Conservation (phyloP, 768 basidiomycete species). For the Omphalotus guepiniiformis region DNA sequence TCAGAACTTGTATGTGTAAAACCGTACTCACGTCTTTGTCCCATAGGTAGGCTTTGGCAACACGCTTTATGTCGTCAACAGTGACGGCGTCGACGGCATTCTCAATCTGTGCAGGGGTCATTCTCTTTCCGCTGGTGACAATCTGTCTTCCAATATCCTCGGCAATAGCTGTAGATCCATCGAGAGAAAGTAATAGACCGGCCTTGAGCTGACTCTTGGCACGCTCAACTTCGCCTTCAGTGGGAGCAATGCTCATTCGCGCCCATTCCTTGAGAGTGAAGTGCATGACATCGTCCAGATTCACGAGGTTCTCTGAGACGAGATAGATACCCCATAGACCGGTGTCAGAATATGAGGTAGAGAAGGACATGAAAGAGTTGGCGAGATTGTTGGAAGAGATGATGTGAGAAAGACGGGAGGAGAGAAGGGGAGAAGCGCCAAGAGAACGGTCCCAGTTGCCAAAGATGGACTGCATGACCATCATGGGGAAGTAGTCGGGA, state of each 20-base stretch:
- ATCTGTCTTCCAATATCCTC: constrained; percentile 99
- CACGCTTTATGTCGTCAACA: constrained; percentile 85
- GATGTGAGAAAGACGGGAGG: constrained; percentile 88
- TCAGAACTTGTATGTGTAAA: background rate
- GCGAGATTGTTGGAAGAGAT: constrained; percentile 93
- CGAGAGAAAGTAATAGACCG: constrained; percentile 80
- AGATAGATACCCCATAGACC: constrained; percentile 99
- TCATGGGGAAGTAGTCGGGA: constrained; percentile 99
- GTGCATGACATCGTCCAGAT: constrained; percentile 91
- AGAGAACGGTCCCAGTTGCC: constrained; percentile 99
- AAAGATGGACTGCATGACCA: constrained; percentile 96
- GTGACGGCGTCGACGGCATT: constrained; percentile 86
- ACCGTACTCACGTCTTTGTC: constrained; percentile 77
- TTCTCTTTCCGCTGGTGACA: constrained; percentile 86
- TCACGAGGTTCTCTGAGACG: constrained; percentile 89
- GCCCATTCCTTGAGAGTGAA: constrained; percentile 96
- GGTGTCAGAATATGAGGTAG: constrained; percentile 96
- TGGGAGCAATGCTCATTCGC: constrained; percentile 86
- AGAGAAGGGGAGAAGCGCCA: constrained; percentile 84
- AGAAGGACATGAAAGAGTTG: constrained; percentile 99
- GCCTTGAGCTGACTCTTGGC: constrained; percentile 99
- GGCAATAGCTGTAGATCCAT: constrained; percentile 94
- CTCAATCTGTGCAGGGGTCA: constrained; percentile 93
- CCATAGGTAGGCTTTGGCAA: constrained; percentile 96
- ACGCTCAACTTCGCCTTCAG: constrained; percentile 85